Evolutionary conservation across 2,329 filamentous ascomycete species (phyloP).

Genomic region (Penicillium concentricum): DNA sequence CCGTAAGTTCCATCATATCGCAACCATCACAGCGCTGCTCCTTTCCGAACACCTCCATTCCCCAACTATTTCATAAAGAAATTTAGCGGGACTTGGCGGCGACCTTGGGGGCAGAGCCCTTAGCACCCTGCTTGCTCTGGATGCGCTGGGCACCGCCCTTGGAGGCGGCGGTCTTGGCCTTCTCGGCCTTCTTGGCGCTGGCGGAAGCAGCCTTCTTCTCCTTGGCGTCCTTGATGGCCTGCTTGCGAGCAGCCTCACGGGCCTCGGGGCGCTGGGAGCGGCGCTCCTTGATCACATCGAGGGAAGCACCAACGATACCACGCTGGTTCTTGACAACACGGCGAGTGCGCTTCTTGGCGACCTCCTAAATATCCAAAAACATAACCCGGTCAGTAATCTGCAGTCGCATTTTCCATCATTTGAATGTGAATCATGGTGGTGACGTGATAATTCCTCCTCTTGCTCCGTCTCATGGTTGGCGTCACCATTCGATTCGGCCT

Average conservation of each 20-base stretch:
- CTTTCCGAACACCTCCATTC: slow-evolving; percentile 26
- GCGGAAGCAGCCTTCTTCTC: slow-evolving; percentile 90
- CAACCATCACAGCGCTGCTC: slow-evolving; percentile 26
- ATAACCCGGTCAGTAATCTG: slow-evolving; percentile 29
- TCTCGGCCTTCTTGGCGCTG: slow-evolving; percentile 97
- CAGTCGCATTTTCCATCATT: slow-evolving; percentile 9
- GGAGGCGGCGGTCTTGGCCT: slow-evolving; percentile 86
- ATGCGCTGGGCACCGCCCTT: slow-evolving; percentile 79
- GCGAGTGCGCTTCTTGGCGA: slow-evolving; percentile 99
- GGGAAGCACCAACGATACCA: slow-evolving; percentile 97
- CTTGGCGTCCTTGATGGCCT: slow-evolving; percentile 96
- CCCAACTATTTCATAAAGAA: slow-evolving; percentile 28
- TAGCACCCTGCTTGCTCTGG: slow-evolving; percentile 94
- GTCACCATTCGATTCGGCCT: slow-evolving; percentile 5
- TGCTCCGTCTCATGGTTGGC: slow-evolving; percentile 10
- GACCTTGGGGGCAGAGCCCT: slow-evolving; percentile 84
- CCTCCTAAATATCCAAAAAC: slow-evolving; percentile 67
- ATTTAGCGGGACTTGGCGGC: slow-evolving; percentile 81
- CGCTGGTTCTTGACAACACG: slow-evolving; percentile 98
- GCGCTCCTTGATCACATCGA: slow-evolving; percentile 99
- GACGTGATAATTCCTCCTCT: slow-evolving; percentile 11
- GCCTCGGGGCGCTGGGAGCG: slow-evolving; percentile 92
- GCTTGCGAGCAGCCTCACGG: slow-evolving; percentile 81
- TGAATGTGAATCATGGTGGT: not conserved
- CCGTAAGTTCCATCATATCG: slow-evolving; percentile 30